These are phyloP conservation scores for Neltuma alba DNA, from an alignment of 306 rosid species.

Conservation along the genomic window DNA sequence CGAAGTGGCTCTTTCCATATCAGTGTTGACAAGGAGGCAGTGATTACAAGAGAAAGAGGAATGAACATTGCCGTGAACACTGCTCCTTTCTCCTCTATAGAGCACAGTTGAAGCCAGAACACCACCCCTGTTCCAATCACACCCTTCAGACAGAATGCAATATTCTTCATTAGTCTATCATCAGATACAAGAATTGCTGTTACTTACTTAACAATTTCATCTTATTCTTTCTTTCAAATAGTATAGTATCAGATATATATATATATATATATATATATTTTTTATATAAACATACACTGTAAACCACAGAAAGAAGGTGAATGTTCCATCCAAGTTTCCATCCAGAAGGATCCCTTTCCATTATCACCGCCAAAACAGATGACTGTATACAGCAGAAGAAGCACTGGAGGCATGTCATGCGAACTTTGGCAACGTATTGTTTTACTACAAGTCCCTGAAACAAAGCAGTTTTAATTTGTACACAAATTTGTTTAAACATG, in stretches of 20 bases:
- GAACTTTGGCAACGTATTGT: constrained; percentile 83
- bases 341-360: constrained; percentile 66
- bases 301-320: constrained; percentile 78
- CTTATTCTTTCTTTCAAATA: too few species aligned
- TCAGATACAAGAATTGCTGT: too few species aligned
- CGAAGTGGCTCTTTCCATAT: constrained; percentile 71
- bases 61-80: constrained; percentile 89
- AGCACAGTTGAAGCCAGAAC: constrained; percentile 88
- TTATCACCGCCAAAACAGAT: constrained; percentile 56
- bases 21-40: constrained; percentile 72
- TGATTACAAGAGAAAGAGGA: constrained; percentile 74
- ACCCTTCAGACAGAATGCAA: constrained; percentile 54
- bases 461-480: background rate
- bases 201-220: too few species aligned
- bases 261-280: too few species aligned
- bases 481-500: too few species aligned
- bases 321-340: constrained; percentile 94
- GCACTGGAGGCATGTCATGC: constrained; percentile 75
- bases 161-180: too few species aligned
- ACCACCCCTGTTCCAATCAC: constrained; percentile 73
- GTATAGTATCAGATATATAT: too few species aligned
- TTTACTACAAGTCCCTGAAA: constrained; percentile 62
- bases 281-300: constrained; percentile 76
- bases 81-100: constrained; percentile 79
- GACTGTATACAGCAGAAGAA: constrained; percentile 71